Evolutionary conservation across 1,284 basidiomycete species (phyloP).

Genomic region (Agroathelia rolfsii): DNA sequence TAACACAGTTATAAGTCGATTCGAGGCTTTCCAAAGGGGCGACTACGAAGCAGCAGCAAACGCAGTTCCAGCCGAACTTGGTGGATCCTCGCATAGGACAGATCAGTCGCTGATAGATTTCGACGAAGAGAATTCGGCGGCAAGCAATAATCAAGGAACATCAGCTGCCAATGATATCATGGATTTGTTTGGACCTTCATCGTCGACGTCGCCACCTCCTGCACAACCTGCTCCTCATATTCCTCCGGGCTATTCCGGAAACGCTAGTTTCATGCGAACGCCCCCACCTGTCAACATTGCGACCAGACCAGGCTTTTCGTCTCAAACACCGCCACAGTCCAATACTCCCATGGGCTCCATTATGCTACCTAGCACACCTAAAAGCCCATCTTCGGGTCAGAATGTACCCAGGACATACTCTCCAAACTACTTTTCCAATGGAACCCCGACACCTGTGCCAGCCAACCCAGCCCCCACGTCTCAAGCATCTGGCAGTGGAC

Average conservation of each 20-base stretch:
- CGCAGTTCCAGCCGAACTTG: conserved; percentile 52
- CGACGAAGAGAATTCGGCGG: conserved; percentile 34
- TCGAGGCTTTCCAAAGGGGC: conserved; percentile 86
- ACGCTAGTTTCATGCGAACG: no score
- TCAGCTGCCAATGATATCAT: conserved; percentile 45
- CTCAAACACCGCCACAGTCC: conserved; percentile 8
- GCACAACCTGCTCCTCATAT: conserved; percentile 5
- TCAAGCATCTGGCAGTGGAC: conserved; percentile 14
- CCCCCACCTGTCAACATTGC: conserved; percentile 16
- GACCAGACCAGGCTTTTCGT: conserved; percentile 16
- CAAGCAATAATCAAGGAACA: conserved; percentile 9
- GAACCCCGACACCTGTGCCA: conserved; percentile 7
- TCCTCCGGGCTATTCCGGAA: conserved; percentile 5
- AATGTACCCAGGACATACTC: conserved; percentile 11
- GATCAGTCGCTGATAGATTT: conserved; percentile 63
- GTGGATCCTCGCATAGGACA: conserved; percentile 18
- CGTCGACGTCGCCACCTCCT: conserved; percentile 7
- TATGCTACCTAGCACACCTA: conserved; percentile 40
- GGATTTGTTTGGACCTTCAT: conserved; percentile 37
- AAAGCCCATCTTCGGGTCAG: conserved; percentile 14
- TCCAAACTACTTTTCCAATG: conserved; percentile 21
- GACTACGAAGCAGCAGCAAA: conserved; percentile 66
- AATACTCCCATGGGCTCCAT: conserved; percentile 28
- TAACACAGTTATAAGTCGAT: conserved; percentile 84
- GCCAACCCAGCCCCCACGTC: conserved; percentile 16